Base-by-base conservation (phyloP, 2,329 filamentous ascomycete species). In the Cercospora citrullina region DNA sequence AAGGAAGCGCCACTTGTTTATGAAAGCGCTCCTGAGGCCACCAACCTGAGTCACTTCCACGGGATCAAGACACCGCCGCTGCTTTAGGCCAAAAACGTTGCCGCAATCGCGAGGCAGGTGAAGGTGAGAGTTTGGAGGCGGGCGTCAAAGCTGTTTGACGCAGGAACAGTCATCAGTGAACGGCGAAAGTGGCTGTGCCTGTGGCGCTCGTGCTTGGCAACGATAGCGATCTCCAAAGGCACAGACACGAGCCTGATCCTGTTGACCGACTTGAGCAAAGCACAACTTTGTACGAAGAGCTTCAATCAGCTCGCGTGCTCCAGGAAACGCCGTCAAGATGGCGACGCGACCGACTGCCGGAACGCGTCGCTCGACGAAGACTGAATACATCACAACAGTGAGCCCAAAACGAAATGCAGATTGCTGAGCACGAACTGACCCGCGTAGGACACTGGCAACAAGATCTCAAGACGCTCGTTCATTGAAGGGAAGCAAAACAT, bases 401-500 rank as follows among this genome's bases (percentile, higher is more conserved):
- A 75, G 18, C 26, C 14, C 30, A 33, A 57, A 45, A 53, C 26
- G 33, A 39, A 39, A 39, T 39, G 33, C 33, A 39, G 5, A 39
- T 42, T 31, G 39, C 28, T 33, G 53, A 39, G 18, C 36, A 36
- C 28, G 63, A 68, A 21, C 45, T 59, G 21, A 69, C 55, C 26
- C 62, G 6, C 3, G 18, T 73, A 96, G 94, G 94, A 98, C 82
- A 97, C 94, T 2, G 95, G 95, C 73, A 99, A 99, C 87, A 98
- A 98, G 83, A 95, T 99, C 76, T 94, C 94, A 45, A 92, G 95
- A 73, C 93, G 93, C 74, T 92, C 93, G 70, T 90, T 91, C 78
- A 92, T 99, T 74, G 91, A 96, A 76, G 95, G 95, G 75, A 97
- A 94, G 23, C 93, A 96, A 75, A 96, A 98, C 82, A 98, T 99